A percentile compares a stretch with the other conserved stretches of the same genome.
Evolutionary conservation across 352 stramenopile genomes (phyloP).

Genomic region (Phytophthora foliorum): DNA sequence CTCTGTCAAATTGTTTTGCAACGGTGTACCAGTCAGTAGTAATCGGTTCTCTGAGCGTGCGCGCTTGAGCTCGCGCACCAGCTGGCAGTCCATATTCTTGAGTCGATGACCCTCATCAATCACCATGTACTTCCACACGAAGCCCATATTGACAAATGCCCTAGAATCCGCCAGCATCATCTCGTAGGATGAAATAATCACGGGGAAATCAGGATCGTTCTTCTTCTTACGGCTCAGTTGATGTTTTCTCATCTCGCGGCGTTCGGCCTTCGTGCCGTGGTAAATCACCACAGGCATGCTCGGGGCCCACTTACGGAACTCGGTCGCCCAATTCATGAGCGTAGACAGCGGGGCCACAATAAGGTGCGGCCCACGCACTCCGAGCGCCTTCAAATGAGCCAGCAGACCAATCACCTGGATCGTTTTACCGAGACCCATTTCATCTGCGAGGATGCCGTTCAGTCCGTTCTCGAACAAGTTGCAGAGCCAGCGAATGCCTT

Average conservation of each 20-base stretch:
- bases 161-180: constrained; percentile 84
- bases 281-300: constrained; percentile 98
- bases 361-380: constrained; percentile 95
- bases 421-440: constrained; percentile 94
- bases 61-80: constrained; percentile 96
- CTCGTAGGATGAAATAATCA: constrained; percentile 92
- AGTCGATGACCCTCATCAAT: constrained; percentile 98
- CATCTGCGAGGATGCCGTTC: constrained; percentile 92
- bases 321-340: constrained; percentile 97
- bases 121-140: constrained; percentile 96
- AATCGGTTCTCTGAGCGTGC: constrained; percentile 94
- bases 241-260: constrained; percentile 56
- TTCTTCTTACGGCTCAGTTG: constrained; percentile 63
- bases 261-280: constrained; percentile 89
- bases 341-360: constrained; percentile 98
- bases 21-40: constrained; percentile 96
- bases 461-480: constrained; percentile 98
- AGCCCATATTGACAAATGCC: constrained; percentile 64
- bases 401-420: constrained; percentile 95
- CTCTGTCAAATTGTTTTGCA: constrained; percentile 99
- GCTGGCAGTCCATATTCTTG: constrained; percentile 98
- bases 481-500: constrained; percentile 97
- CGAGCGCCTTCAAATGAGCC: constrained; percentile 92
- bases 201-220: constrained; percentile 76
- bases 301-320: constrained; percentile 84